Conservation (phyloP, 192 early-diverging fungal species). For the Linnemannia exigua region DNA sequence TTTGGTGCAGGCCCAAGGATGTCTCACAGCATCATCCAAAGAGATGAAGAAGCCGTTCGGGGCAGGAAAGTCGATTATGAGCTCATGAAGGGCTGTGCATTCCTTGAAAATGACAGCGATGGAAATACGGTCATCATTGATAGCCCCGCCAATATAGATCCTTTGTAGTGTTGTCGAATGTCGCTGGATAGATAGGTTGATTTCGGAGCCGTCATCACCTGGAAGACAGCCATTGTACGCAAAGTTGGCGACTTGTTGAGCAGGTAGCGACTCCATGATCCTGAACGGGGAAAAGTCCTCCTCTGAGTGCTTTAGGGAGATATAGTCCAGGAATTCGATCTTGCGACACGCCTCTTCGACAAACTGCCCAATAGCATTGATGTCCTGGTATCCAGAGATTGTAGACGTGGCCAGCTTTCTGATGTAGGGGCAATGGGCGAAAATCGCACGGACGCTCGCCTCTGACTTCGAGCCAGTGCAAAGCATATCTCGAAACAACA, state of each 20-base stretch:
- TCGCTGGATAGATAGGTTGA: neutral
- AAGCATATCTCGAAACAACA: too few species aligned
- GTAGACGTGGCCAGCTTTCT: neutral
- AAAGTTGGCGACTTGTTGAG: neutral
- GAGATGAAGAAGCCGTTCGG: neutral
- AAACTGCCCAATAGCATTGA: neutral
- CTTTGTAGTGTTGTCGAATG: neutral
- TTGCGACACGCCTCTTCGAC: neutral
- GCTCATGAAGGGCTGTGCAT: neutral
- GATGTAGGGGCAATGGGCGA: neutral
- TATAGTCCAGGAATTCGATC: neutral
- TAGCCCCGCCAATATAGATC: neutral
- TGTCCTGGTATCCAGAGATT: neutral
- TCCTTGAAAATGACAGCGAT: neutral
- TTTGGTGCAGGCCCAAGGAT: neutral
- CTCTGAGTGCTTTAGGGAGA: neutral
- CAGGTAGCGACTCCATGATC: neutral
- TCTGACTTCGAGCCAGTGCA: neutral
- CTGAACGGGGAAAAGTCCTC: neutral
- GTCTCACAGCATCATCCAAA: neutral
- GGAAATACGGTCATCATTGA: neutral
- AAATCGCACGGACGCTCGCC: neutral
- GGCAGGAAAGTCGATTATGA: neutral
- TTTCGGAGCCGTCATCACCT: neutral
- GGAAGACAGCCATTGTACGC: neutral